These are phyloP conservation scores for Pascua sp. DNA, from an alignment of 1,284 basidiomycete genomes.

Conservation along the genomic window DNA sequence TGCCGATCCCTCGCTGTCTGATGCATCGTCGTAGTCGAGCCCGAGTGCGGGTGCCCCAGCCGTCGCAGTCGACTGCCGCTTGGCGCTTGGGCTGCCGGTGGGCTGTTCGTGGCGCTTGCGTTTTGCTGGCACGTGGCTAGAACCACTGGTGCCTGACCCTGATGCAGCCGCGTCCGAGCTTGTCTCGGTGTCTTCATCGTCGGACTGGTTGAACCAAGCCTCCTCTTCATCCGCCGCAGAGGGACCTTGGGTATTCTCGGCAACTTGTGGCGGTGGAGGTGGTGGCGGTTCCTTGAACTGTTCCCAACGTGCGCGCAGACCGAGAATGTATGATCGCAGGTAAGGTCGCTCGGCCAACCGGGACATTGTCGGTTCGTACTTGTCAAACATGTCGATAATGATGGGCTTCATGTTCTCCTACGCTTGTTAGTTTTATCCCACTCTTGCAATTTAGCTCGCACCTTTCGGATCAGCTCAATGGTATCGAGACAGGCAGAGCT, in stretches of 20 bases:
- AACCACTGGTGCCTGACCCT: too few relatives aligned
- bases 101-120: constrained; percentile 25
- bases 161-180: neutral
- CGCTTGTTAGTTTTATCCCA: constrained; percentile 1
- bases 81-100: constrained; percentile 16
- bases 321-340: constrained; percentile 38
- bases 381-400: constrained; percentile 78
- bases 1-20: constrained; percentile 43
- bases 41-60: constrained; percentile 25
- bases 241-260: constrained; percentile 54
- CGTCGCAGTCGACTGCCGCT: constrained; percentile 10
- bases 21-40: constrained; percentile 48
- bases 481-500: constrained; percentile 93
- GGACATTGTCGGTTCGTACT: constrained; percentile 65
- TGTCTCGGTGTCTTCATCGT: constrained; percentile 47
- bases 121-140: constrained; percentile 17
- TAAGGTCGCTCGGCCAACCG: constrained; percentile 57
- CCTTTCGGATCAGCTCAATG: constrained; percentile 83
- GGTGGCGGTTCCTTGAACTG: constrained; percentile 84
- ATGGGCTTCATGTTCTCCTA: constrained; percentile 85
- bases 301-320: constrained; percentile 77
- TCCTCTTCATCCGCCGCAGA: constrained; percentile 68
- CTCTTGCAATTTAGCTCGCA: constrained; percentile 45
- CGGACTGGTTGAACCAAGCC: constrained; percentile 78
- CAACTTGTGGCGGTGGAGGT: constrained; percentile 50